Evolutionary conservation across 1,284 basidiomycete genomes (phyloP).

Genomic region (Sphagnurus paluster): DNA sequence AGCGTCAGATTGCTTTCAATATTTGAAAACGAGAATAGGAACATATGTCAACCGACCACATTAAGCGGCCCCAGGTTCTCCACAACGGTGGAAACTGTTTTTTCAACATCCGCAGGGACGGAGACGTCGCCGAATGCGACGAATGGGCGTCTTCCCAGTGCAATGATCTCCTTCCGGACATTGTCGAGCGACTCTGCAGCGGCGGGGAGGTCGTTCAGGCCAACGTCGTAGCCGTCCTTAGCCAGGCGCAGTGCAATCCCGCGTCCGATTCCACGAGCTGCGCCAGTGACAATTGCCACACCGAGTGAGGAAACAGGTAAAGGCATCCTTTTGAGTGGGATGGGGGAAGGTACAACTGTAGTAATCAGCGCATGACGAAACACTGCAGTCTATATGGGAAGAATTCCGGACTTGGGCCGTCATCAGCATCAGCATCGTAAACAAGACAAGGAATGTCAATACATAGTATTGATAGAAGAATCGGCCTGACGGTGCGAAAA

Average conservation of each 20-base stretch:
- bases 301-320: no score
- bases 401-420: no score
- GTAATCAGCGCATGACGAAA: no score
- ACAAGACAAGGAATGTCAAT: no score
- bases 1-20: neutral
- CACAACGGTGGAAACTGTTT: constrained; percentile 25
- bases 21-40: no score
- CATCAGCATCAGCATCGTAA: no score
- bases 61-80: constrained; percentile 26
- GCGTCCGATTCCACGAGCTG: constrained; percentile 26
- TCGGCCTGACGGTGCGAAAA: no score
- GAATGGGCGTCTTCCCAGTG: constrained; percentile 10
- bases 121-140: constrained; percentile 27
- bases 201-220: constrained; percentile 20
- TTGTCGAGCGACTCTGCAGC: constrained; percentile 14
- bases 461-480: no score
- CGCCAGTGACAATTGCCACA: constrained; percentile 28
- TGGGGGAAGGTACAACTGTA: no score
- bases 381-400: no score
- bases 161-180: constrained; percentile 18
- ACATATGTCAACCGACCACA: constrained; percentile 22
- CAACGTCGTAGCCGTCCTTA: constrained; percentile 26
- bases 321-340: no score
- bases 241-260: constrained; percentile 27
- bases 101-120: constrained; percentile 25